phyloP scores from a whole-genome alignment of 2,329 filamentous ascomycete species.

The Phoma herbarum region DNA sequence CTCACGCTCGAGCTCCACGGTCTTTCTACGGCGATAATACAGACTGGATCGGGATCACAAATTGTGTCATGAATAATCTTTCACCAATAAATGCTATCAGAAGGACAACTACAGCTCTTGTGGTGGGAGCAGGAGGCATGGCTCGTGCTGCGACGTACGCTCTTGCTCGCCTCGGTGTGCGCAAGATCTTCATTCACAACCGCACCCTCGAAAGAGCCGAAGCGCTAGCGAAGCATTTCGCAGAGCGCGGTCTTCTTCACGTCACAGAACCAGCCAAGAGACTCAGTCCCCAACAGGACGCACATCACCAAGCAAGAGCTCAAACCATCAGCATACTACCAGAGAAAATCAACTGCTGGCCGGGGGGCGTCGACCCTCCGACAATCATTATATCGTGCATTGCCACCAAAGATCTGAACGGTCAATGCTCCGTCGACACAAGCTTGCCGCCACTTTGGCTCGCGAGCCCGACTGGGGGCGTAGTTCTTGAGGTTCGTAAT shows the following conservation, averaged over 20 bases:
- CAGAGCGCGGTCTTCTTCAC: neutral
- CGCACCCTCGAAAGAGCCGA: neutral
- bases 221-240: neutral
- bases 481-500: conserved; percentile 2
- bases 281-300: neutral
- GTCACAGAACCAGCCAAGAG: too few species aligned
- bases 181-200: conserved; percentile 2
- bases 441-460: conserved; percentile 1
- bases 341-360: conserved; percentile 3
- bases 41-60: conserved; percentile 4
- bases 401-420: neutral
- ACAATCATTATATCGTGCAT: conserved; percentile 8
- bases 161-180: conserved; percentile 1
- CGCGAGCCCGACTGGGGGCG: conserved; percentile 4
- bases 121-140: conserved; percentile 8
- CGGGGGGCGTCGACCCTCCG: neutral
- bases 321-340: neutral
- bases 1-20: neutral
- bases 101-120: neutral
- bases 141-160: conserved; percentile 10
- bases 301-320: neutral
- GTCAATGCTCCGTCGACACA: conserved; percentile 3
- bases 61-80: conserved; percentile 1
- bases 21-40: conserved; percentile 9
- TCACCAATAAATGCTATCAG: conserved; percentile 8